Conservation (phyloP, 352 stramenopile genomes). For the Phytophthora pisi region DNA sequence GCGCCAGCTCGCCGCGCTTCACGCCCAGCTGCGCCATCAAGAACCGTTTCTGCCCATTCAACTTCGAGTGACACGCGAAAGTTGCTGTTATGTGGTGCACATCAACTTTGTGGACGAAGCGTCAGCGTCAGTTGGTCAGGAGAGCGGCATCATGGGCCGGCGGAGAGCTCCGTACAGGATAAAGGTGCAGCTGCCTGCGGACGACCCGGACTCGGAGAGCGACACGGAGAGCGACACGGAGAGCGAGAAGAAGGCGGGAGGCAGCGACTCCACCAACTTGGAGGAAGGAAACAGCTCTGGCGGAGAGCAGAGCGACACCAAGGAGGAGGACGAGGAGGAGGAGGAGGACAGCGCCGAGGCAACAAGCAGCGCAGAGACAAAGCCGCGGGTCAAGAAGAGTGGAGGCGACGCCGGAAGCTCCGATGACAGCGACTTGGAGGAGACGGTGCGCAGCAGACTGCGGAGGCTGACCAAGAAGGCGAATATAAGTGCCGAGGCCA, state of each 20-base stretch:
- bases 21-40: slow-evolving; percentile 53
- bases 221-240: slow-evolving; percentile 32
- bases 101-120: not conserved
- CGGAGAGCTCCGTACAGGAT: slow-evolving; percentile 10
- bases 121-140: not conserved
- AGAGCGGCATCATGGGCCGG: slow-evolving; percentile 6
- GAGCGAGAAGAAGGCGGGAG: not conserved
- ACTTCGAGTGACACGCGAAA: not conserved
- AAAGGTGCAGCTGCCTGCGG: slow-evolving; percentile 10
- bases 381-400: not conserved
- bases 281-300: slow-evolving; percentile 8
- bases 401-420: slow-evolving; percentile 3
- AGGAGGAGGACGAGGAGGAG: not conserved
- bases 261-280: slow-evolving; percentile 24
- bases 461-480: not conserved
- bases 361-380: slow-evolving; percentile 5
- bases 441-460: not conserved
- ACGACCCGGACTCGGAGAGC: slow-evolving; percentile 38
- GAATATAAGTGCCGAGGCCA: not conserved
- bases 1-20: slow-evolving; percentile 59
- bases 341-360: not conserved
- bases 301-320: not conserved
- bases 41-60: slow-evolving; percentile 22
- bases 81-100: not conserved
- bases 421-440: slow-evolving; percentile 13